Evolutionary conservation across 306 rosid species (phyloP), one percentile per base, ranked within the genome.

Genomic region (Crotalaria pallida): DNA sequence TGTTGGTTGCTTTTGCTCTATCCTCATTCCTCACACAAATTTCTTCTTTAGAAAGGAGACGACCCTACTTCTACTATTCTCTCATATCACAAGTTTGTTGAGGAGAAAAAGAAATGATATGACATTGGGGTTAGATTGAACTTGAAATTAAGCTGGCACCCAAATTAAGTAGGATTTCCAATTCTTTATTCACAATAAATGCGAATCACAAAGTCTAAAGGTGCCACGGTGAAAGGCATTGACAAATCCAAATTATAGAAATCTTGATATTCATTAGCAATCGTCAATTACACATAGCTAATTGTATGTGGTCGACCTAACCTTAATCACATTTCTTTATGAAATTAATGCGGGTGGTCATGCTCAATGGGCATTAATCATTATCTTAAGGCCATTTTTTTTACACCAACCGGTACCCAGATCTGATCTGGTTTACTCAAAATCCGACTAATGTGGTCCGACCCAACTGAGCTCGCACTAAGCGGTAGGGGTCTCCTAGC

Each of bases 1-100:
- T 80, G 79, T 84, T 84, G 84, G 75, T 82, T 82, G 80, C 81
- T 83, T 85, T 80, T 88, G 82, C 82, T 82, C 68, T 78, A 74
- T 84, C 59, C 74, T 48, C 67, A 67, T 80, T 41, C n/a, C n/a
- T n/a, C 80, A 71, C 76, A 68, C 55, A n/a, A n/a, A n/a, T 55
- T 74, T 77, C 77, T 65, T 55, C 81, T 74, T 82, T 87, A 69
- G 53, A 59, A n/a, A 59, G 4, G 23, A 51, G 29, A 31, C 89
- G 45, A 76, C 90, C 83, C 82, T 13, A 10, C 44, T 38, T 73
- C 80, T 67, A 45, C 53, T 67, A 22, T 47, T 58, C 59, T 41
- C 69, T 71, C 77, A 76, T 76, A 36, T 76, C 80, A 80, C 82
- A 69, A 67, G 73, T 76, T 78, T 78, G 34, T 40, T 21, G 51